These are phyloP conservation scores for Herpetomonas muscarum DNA, from an alignment of 208 protist genomes.

Conservation along the genomic window DNA sequence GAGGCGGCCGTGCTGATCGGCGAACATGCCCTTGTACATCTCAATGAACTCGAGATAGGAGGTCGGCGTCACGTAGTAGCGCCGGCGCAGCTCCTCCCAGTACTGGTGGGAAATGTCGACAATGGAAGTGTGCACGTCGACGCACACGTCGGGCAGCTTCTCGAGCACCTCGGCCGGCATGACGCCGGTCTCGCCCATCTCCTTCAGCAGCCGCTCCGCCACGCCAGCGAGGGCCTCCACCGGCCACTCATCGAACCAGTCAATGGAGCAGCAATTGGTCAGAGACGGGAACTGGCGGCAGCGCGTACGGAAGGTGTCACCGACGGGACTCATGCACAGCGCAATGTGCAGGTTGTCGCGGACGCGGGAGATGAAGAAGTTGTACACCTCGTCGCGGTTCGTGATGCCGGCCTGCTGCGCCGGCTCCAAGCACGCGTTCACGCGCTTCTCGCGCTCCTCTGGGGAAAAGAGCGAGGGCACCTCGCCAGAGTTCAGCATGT, in stretches of 20 bases:
- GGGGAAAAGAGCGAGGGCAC: constrained; percentile 95
- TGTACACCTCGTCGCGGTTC: constrained; percentile 91
- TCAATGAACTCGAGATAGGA: constrained; percentile 96
- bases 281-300: constrained; percentile 97
- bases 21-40: constrained; percentile 88
- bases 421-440: constrained; percentile 89
- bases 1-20: constrained; percentile 69
- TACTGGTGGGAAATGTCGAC: constrained; percentile 69
- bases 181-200: constrained; percentile 13
- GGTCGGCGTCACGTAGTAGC: constrained; percentile 95
- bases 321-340: constrained; percentile 96
- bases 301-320: constrained; percentile 92
- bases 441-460: constrained; percentile 95
- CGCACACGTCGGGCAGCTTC: constrained; percentile 76
- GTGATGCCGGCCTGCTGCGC: constrained; percentile 85
- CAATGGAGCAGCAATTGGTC: constrained; percentile 97
- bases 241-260: constrained; percentile 98
- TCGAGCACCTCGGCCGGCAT: constrained; percentile 47
- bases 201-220: constrained; percentile 72
- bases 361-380: constrained; percentile 94
- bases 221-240: constrained; percentile 91
- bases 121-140: constrained; percentile 84
- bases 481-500: constrained; percentile 97
- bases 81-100: constrained; percentile 90
- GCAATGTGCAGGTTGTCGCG: constrained; percentile 95